Percentiles rank a stretch among this genome's conserved stretches.
These are phyloP conservation scores for Coccomyxa sp. DNA, from an alignment of 139 green algal genomes.

Conservation along the genomic window DNA sequence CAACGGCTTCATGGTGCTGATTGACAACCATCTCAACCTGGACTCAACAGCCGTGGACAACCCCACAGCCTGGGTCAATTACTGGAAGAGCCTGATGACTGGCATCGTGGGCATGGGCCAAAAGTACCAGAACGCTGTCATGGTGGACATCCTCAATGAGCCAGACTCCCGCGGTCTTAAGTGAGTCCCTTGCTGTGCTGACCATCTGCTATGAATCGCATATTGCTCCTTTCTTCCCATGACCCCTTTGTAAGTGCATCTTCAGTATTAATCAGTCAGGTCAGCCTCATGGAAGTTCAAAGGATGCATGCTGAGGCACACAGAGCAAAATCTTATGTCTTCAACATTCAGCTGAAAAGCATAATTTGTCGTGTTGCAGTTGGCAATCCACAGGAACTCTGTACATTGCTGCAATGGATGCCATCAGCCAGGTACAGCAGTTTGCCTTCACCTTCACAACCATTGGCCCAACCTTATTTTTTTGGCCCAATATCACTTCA, in stretches of 20 bases:
- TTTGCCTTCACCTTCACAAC: background rate
- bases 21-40: conserved; percentile 20
- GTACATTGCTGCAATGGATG: conserved; percentile 23
- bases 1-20: conserved; percentile 45
- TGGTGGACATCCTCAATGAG: conserved; percentile 38
- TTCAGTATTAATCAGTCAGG: background rate
- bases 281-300: background rate
- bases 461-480: background rate
- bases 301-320: background rate
- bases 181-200: background rate
- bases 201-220: background rate
- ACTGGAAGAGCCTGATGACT: background rate
- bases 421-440: conserved; percentile 1
- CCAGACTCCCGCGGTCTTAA: conserved; percentile 12
- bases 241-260: background rate
- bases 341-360: background rate
- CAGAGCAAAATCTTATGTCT: background rate
- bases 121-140: background rate
- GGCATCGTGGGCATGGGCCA: background rate
- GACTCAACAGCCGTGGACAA: background rate
- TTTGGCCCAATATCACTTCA: background rate
- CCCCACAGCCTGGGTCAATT: background rate
- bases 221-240: background rate
- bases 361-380: background rate
- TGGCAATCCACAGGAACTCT: background rate